Base-by-base conservation (phyloP, 208 protist genomes). In the Kentomonas sorsogonicus region DNA sequence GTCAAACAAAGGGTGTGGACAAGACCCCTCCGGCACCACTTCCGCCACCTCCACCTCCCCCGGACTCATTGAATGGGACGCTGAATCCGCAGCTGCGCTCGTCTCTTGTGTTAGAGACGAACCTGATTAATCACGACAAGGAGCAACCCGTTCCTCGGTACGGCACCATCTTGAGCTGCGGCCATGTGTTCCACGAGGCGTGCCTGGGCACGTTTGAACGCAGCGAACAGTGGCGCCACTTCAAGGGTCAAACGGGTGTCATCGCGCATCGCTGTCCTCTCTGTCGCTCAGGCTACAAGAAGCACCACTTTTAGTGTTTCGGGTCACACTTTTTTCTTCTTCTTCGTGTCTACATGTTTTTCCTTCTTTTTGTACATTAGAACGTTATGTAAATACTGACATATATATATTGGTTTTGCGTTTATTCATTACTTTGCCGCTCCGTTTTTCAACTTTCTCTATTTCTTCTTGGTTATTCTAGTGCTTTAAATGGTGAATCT, bases 141-240 rank as follows among this genome's bases (percentile, higher is more conserved):
- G n/a, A n/a, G n/a, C n/a, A n/a, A n/a, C n/a, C n/a, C n/a, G n/a
- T n/a, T n/a, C n/a, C n/a, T 9, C 63, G 77, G 2, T 53, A 57
- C 27, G 81, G 79, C 20, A 57, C 86, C 9, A 79, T 95, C 23
- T 66, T 95, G 1, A 95, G 88, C 62, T 95, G 88, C 65, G 79
- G 82, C 4, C 84, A 95, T 53, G 84, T 65, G 57, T 91, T 91
- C 36, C 88, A 95, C 67, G 64, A 71, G 15, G 44, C 67, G 15
- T 95, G 88, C 60, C 69, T 95, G 9, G 47, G 55, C 0, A 62
- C 61, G n/a, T 92, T 91, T 76, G 84, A 95, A 65, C 66, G 50
- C 5, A 91, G 82, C 58, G 74, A 77, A 11, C 74, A 83, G 45
- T 76, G 72, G 66, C 57, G 56, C 30, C 66, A 2, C 27, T 78